Evolutionary conservation across 129 eudicot genomes (phyloP).

Genomic region (Ambrosia artemisiifolia): DNA sequence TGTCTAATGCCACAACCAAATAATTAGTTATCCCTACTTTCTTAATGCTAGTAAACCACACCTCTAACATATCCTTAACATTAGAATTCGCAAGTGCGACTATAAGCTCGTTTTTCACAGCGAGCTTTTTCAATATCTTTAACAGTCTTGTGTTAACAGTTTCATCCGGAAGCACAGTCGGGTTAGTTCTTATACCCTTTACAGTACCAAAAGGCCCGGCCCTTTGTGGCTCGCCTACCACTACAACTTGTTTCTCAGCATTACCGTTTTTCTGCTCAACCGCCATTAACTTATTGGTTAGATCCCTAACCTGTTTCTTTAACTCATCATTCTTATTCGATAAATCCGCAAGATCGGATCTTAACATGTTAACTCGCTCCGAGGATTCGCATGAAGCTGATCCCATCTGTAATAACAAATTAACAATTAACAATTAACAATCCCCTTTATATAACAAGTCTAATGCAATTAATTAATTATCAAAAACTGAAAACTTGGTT

Average conservation of each 20-base stretch:
- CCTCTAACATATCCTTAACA: slow-evolving; percentile 63
- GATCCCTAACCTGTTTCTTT: slow-evolving; percentile 58
- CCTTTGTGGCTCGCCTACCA: slow-evolving; percentile 44
- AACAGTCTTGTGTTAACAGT: slow-evolving; percentile 67
- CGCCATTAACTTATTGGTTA: slow-evolving; percentile 41
- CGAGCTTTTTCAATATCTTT: slow-evolving; percentile 50
- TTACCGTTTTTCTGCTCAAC: slow-evolving; percentile 60
- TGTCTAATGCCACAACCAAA: slow-evolving; percentile 73
- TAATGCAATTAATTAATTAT: not conserved
- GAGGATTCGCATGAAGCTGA: slow-evolving; percentile 46
- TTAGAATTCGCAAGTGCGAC: slow-evolving; percentile 74
- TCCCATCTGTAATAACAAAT: slow-evolving; percentile 25
- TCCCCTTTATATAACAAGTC: not conserved
- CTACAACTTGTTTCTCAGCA: slow-evolving; percentile 45
- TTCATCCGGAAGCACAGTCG: slow-evolving; percentile 55
- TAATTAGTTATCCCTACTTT: slow-evolving; percentile 59
- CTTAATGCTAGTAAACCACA: slow-evolving; percentile 52
- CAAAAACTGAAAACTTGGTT: not conserved
- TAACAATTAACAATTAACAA: not conserved
- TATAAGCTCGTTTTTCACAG: slow-evolving; percentile 61
- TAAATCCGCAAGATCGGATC: slow-evolving; percentile 44
- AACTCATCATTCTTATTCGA: slow-evolving; percentile 43
- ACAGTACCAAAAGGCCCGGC: slow-evolving; percentile 78
- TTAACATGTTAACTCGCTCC: slow-evolving; percentile 41
- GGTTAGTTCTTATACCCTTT: slow-evolving; percentile 66